Base-by-base conservation (phyloP, 1,139 yeast genomes). In the Protomyces arabidopsidicola region DNA sequence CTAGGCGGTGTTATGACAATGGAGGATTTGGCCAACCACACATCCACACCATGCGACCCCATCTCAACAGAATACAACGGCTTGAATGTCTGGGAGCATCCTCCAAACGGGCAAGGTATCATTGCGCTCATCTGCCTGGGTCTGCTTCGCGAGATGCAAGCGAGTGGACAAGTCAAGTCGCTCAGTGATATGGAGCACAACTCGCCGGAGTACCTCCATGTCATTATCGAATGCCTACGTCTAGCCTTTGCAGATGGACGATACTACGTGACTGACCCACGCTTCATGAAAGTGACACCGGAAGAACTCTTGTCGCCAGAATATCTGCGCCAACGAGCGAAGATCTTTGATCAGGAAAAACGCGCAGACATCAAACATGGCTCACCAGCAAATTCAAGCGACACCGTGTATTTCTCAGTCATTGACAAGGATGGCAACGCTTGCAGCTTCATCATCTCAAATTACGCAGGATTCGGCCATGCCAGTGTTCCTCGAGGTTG, bases 51-150 rank as follows among this genome's bases (percentile, higher is more conserved):
- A 68, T 85, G 85, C 18, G 85, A 84, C 1, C 90, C 93, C 1
- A 81, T 87, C 35, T 75, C 77, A 18, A 73, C 84, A 62, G 80
- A 78, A 38, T 76, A 81, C 66, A 73, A 78, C 63, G 81, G 78
- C 35, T 80, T 67, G 35, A 68, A 68, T n/a, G 71, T 77, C 48
- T 86, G 89, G 87, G 93, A 87, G 72, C 85, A 86, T 66, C 93
- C 95, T 6, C 95, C 95, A 35, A 88, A 85, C 72, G 90, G 95
- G 3, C 89, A 87, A 64, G 95, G 95, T 1, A 75, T 87, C 45
- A 87, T 87, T 55, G 93, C 90, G 0, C 76, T 87, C 55, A 75
- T 86, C 53, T 84, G 91, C 0, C 74, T 87, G 62, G 95, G 95
- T 0, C 77, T 86, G 54, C 80, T 88, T 66, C 81, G 81, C 68